Percentiles rank a stretch among this genome's conserved stretches.
Conservation (phyloP, 352 stramenopile species). For the Hyaloperonospora brassicae region DNA sequence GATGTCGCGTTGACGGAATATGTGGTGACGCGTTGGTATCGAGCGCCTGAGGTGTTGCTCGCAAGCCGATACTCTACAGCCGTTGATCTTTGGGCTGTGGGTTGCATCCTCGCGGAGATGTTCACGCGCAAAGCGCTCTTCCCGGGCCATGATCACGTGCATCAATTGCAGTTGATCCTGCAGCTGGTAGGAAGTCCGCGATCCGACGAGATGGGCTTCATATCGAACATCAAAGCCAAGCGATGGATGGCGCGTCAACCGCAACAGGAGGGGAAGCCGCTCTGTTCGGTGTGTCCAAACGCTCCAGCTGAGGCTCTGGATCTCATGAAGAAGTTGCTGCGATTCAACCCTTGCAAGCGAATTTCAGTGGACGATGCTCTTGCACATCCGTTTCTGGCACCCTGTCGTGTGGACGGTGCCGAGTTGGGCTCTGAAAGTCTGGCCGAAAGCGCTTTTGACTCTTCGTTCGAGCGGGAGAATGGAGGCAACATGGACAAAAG, state of each 20-base stretch:
- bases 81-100: slow-evolving; percentile 94
- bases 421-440: slow-evolving; percentile 33
- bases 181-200: slow-evolving; percentile 60
- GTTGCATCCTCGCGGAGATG: slow-evolving; percentile 98
- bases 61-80: slow-evolving; percentile 91
- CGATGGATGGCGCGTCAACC: slow-evolving; percentile 76
- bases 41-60: slow-evolving; percentile 89
- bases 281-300: slow-evolving; percentile 44
- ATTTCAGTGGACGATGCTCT: slow-evolving; percentile 68
- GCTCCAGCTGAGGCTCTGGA: slow-evolving; percentile 66
- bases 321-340: slow-evolving; percentile 78
- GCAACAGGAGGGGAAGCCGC: slow-evolving; percentile 41
- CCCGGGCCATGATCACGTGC: slow-evolving; percentile 76
- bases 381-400: slow-evolving; percentile 65
- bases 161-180: slow-evolving; percentile 86
- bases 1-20: slow-evolving; percentile 83
- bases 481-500: slow-evolving; percentile 66
- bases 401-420: slow-evolving; percentile 45
- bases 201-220: slow-evolving; percentile 60
- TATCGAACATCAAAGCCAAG: slow-evolving; percentile 79
- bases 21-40: slow-evolving; percentile 91
- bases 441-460: slow-evolving; percentile 55
- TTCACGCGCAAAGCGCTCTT: slow-evolving; percentile 83
- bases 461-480: slow-evolving; percentile 71
- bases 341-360: slow-evolving; percentile 83